Percentiles rank a stretch among this genome's conserved stretches.
Conservation (phyloP, 2,329 filamentous ascomycete genomes). For the Chrysosporium keratinophilum region DNA sequence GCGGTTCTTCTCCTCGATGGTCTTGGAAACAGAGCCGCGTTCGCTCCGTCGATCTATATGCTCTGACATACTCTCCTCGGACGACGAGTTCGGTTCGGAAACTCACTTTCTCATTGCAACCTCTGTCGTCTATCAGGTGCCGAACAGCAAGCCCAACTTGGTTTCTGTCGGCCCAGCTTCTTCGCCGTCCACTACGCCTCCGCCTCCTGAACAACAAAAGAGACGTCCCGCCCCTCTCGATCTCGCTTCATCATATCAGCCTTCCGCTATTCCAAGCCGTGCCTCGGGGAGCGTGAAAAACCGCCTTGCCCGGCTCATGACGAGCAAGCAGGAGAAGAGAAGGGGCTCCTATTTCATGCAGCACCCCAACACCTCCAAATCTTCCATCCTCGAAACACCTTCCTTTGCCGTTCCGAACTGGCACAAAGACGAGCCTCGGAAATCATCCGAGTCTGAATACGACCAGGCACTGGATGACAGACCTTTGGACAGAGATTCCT, state of each 20-base stretch:
- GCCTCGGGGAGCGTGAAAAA: constrained; percentile 8
- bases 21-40: constrained; percentile 7
- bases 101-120: constrained; percentile 16
- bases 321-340: constrained; percentile 8
- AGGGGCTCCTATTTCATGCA: constrained; percentile 11
- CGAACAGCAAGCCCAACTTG: constrained; percentile 15
- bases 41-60: constrained; percentile 14
- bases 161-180: constrained; percentile 15
- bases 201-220: constrained; percentile 11
- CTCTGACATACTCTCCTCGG: constrained; percentile 15
- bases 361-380: background rate
- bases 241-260: background rate
- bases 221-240: constrained; percentile 8
- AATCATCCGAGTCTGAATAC: background rate
- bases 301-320: constrained; percentile 10
- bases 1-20: constrained; percentile 6
- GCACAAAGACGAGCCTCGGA: background rate
- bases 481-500: background rate
- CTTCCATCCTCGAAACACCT: constrained; percentile 7
- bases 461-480: background rate
- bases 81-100: constrained; percentile 15
- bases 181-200: constrained; percentile 1
- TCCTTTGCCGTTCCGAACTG: constrained; percentile 8
- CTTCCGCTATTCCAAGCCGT: background rate
- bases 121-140: constrained; percentile 15